These are phyloP conservation scores for Myrica gale DNA, from an alignment of 306 rosid genomes.

Conservation along the genomic window DNA sequence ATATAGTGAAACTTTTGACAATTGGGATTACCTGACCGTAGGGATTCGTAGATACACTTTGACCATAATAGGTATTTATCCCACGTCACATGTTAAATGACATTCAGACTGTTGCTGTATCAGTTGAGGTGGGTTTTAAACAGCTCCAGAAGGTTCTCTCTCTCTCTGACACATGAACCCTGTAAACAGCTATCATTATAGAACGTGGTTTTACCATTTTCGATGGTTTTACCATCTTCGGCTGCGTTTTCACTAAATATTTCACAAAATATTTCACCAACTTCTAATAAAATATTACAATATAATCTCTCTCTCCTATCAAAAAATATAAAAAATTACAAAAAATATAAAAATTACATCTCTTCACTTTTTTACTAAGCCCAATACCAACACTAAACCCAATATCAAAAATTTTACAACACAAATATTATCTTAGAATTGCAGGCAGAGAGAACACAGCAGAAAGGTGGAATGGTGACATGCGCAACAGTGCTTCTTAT, in stretches of 20 bases:
- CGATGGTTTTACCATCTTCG: too few relatives aligned
- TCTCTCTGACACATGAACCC: neutral
- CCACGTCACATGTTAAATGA: neutral
- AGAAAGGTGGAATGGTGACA: conserved; percentile 71
- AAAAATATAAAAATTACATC: too few relatives aligned
- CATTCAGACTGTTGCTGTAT: conserved; percentile 61
- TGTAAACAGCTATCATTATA: neutral
- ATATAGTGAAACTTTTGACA: neutral
- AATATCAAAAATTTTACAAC: too few relatives aligned
- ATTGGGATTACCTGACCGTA: neutral
- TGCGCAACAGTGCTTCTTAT: conserved; percentile 74
- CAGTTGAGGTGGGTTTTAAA: conserved; percentile 71
- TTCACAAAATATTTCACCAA: too few relatives aligned
- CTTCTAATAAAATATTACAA: too few relatives aligned
- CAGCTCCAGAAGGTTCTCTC: conserved; percentile 65
- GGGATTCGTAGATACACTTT: neutral
- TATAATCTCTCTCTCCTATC: too few relatives aligned
- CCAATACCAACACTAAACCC: too few relatives aligned
- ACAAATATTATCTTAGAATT: too few relatives aligned
- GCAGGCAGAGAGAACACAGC: conserved; percentile 83
- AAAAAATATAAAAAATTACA: too few relatives aligned
- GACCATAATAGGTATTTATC: neutral
- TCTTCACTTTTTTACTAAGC: too few relatives aligned
- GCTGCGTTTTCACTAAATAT: too few relatives aligned
- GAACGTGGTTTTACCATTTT: neutral